These are phyloP conservation scores for Phytophthora hybrid DNA, from an alignment of 352 stramenopile genomes.

Conservation along the genomic window DNA sequence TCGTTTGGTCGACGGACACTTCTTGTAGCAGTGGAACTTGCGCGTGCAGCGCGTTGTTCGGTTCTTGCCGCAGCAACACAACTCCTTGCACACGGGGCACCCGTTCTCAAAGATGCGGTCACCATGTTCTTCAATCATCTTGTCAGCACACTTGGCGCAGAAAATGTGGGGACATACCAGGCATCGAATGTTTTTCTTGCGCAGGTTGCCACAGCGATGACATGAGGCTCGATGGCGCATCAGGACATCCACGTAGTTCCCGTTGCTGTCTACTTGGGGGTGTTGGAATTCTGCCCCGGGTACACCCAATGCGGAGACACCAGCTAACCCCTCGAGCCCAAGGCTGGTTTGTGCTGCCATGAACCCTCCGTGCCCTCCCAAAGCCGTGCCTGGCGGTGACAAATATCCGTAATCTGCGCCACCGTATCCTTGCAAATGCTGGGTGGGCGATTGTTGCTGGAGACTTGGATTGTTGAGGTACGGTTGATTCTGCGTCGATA, in stretches of 20 bases:
- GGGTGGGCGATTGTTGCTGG: conserved; percentile 19
- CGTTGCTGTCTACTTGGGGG: conserved; percentile 27
- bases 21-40: conserved; percentile 93
- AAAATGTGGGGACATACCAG: conserved; percentile 90
- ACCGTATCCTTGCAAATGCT: conserved; percentile 29
- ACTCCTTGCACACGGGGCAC: conserved; percentile 88
- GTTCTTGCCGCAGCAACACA: conserved; percentile 91
- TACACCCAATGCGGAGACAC: conserved; percentile 1
- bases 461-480: conserved; percentile 29
- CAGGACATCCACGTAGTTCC: conserved; percentile 48
- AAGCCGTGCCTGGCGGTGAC: conserved; percentile 1
- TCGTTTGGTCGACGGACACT: conserved; percentile 86
- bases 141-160: conserved; percentile 89
- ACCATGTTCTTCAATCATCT: conserved; percentile 90
- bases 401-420: conserved; percentile 25
- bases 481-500: conserved; percentile 40
- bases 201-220: conserved; percentile 89
- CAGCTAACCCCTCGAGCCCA: conserved; percentile 22
- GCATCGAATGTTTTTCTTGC: conserved; percentile 90
- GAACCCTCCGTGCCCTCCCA: conserved; percentile 21
- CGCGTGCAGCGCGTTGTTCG: conserved; percentile 69
- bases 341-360: conserved; percentile 21
- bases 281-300: conserved; percentile 18
- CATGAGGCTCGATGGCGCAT: conserved; percentile 86
- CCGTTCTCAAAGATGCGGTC: conserved; percentile 77